These are phyloP conservation scores for Paraconiothyrium brasiliense DNA, from an alignment of 2,329 filamentous ascomycete species.

Conservation along the genomic window DNA sequence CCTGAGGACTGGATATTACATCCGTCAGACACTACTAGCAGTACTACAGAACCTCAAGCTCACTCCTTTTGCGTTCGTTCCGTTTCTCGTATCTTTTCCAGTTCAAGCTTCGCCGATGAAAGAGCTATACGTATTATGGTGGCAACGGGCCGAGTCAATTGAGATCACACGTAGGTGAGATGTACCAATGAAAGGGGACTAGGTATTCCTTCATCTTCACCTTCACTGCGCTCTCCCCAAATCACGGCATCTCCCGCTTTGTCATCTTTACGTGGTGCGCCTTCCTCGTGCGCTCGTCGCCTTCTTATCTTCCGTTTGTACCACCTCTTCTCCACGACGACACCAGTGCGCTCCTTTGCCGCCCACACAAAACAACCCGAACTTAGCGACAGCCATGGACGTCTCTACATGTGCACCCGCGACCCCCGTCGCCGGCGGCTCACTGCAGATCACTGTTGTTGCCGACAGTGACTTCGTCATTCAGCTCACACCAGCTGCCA, in stretches of 20 bases:
- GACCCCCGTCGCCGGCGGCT: conserved; percentile 13
- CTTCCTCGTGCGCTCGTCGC: conserved; percentile 7
- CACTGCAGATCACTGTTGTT: conserved; percentile 20
- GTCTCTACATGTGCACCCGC: conserved; percentile 11
- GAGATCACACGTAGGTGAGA: too few relatives aligned
- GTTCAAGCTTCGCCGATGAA: background rate
- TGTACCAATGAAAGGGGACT: too few relatives aligned
- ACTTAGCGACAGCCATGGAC: conserved; percentile 8
- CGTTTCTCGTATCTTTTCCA: background rate
- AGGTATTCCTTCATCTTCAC: conserved; percentile 11
- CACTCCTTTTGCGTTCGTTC: background rate
- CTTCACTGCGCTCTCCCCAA: conserved; percentile 14
- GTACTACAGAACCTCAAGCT: background rate
- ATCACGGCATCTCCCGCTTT: conserved; percentile 5
- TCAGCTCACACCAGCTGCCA: conserved; percentile 22
- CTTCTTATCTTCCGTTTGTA: background rate
- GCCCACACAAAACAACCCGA: background rate
- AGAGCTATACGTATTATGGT: background rate
- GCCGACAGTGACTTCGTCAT: conserved; percentile 23
- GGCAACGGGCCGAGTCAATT: too few relatives aligned
- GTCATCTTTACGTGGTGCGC: conserved; percentile 11
- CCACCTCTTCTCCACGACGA: background rate
- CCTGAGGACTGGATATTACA: background rate
- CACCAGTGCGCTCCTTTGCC: conserved; percentile 9
- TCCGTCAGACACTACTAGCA: background rate